A percentile compares a stretch with the other conserved stretches of the same genome.
These are phyloP conservation scores for Phaseolus lunatus DNA, from an alignment of 306 rosid genomes.

Conservation along the genomic window DNA sequence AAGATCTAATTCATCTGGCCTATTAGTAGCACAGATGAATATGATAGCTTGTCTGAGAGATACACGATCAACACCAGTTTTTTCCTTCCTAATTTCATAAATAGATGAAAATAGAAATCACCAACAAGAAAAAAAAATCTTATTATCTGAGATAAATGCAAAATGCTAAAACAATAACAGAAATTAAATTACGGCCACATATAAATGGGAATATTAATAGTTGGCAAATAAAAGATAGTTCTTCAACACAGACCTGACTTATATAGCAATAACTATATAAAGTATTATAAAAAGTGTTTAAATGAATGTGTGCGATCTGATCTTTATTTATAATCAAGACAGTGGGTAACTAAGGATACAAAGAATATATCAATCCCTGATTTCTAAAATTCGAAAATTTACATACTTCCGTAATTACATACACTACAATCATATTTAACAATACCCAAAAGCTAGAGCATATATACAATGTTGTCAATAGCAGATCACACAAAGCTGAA, in stretches of 20 bases:
- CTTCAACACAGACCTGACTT: background rate
- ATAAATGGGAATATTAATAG: background rate
- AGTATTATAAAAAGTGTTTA: background rate
- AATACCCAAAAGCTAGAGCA: background rate
- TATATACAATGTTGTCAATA: background rate
- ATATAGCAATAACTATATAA: slow-evolving; percentile 4
- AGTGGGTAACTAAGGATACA: background rate
- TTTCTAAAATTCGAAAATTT: background rate
- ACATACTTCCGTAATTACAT: background rate
- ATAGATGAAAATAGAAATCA: slow-evolving; percentile 28
- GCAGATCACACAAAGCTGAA: background rate
- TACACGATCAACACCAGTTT: slow-evolving; percentile 81
- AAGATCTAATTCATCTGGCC: slow-evolving; percentile 93
- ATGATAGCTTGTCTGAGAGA: slow-evolving; percentile 97
- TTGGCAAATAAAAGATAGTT: background rate
- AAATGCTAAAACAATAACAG: background rate
- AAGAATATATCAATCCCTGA: background rate
- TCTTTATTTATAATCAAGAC: background rate
- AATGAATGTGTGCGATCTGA: background rate
- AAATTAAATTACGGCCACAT: background rate
- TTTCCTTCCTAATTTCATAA: slow-evolving; percentile 78
- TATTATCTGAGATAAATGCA: slow-evolving; percentile 4
- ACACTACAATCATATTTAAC: background rate
- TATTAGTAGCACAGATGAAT: slow-evolving; percentile 95
- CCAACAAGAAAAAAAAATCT: slow-evolving; percentile 31